These are phyloP conservation scores for Cystobasidium pallidum DNA, from an alignment of 1,284 basidiomycete species.

Conservation along the genomic window DNA sequence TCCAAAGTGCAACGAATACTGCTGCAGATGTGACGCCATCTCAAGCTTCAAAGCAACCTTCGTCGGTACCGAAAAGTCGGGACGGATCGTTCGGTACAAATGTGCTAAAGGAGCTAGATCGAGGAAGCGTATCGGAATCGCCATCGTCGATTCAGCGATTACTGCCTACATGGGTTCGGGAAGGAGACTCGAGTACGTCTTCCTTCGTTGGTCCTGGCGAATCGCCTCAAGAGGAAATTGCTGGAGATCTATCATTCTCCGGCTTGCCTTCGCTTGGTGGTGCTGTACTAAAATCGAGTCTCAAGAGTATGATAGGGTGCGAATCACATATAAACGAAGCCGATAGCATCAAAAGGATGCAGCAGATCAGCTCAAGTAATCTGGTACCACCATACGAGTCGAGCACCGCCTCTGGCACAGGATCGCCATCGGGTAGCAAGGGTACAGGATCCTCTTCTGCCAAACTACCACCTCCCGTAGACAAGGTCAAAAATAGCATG, in stretches of 20 bases:
- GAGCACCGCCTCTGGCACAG: not conserved
- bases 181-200: not conserved
- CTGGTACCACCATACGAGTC: not conserved
- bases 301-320: not conserved
- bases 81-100: slow-evolving; percentile 2
- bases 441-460: not conserved
- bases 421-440: not conserved
- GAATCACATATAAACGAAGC: not conserved
- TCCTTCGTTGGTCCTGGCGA: not conserved
- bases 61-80: not conserved
- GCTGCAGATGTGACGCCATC: not conserved
- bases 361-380: not conserved
- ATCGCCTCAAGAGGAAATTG: not conserved
- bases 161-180: not conserved
- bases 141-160: not conserved
- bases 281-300: not conserved
- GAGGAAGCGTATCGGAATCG: not conserved
- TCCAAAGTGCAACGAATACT: not conserved
- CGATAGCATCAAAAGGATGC: not conserved
- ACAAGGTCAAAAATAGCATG: not conserved
- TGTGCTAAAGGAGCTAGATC: not conserved
- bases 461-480: not conserved
- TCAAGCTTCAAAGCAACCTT: not conserved
- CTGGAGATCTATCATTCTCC: slow-evolving; percentile 15
- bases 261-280: not conserved